phyloP scores from a whole-genome alignment of 2,329 filamentous ascomycete species.

The Cladophialophora yegresii region DNA sequence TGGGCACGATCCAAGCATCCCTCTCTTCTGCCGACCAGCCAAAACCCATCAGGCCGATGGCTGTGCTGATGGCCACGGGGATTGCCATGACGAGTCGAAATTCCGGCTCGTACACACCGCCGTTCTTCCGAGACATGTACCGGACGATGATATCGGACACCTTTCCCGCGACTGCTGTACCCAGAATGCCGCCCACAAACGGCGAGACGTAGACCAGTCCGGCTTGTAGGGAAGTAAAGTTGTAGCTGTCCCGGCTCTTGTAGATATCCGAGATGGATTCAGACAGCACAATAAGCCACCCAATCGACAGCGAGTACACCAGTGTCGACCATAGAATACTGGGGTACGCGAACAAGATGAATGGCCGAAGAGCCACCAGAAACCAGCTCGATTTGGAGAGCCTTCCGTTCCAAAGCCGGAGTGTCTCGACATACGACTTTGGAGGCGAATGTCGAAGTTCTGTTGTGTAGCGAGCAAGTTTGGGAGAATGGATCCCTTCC shows the following conservation, averaged over 20 bases:
- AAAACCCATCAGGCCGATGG: constrained; percentile 88
- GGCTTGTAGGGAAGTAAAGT: constrained; percentile 77
- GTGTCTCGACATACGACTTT: constrained; percentile 71
- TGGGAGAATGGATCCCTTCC: neutral
- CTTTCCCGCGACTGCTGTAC: constrained; percentile 87
- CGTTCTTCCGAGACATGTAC: constrained; percentile 78
- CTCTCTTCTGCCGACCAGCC: constrained; percentile 82
- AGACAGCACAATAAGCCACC: constrained; percentile 93
- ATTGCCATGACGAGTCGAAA: constrained; percentile 86
- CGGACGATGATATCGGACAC: constrained; percentile 83
- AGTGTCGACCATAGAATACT: constrained; percentile 84
- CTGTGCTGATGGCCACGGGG: constrained; percentile 75
- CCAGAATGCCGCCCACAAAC: constrained; percentile 83
- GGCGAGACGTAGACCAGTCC: constrained; percentile 88
- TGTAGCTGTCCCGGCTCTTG: constrained; percentile 67
- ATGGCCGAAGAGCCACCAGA: constrained; percentile 74
- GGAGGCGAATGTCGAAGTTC: constrained; percentile 66
- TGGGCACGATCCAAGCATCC: constrained; percentile 87
- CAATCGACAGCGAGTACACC: constrained; percentile 83
- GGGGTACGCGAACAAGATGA: constrained; percentile 85
- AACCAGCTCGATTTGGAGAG: constrained; percentile 77
- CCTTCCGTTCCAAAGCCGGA: constrained; percentile 76
- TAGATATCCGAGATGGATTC: constrained; percentile 84
- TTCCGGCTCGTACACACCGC: constrained; percentile 93
- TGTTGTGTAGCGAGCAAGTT: constrained; percentile 64